Conservation (phyloP, 2,329 filamentous ascomycete genomes). For the Trichoderma polysporum region DNA sequence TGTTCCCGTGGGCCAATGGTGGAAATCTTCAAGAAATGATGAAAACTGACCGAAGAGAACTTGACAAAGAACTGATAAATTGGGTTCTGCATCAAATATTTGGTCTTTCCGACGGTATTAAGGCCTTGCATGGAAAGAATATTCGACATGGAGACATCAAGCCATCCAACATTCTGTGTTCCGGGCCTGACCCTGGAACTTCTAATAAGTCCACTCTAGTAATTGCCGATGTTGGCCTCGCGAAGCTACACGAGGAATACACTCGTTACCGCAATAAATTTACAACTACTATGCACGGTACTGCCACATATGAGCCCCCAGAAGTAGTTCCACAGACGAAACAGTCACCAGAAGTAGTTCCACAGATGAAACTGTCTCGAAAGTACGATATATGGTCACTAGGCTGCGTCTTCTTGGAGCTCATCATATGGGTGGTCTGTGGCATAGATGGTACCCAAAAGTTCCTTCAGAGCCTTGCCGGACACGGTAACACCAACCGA, state of each 20-base stretch:
- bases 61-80: not conserved
- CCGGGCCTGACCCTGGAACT: not conserved
- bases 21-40: not conserved
- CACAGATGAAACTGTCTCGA: not conserved
- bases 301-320: not conserved
- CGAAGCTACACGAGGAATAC: not conserved
- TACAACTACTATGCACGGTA: not conserved
- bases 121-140: not conserved
- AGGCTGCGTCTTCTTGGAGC: not conserved
- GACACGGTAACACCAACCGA: not conserved
- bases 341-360: too few species aligned
- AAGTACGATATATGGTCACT: not conserved
- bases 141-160: not conserved
- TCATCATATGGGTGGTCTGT: not conserved
- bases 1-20: constrained; percentile 1
- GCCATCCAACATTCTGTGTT: not conserved
- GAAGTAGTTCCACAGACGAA: not conserved
- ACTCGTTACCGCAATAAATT: not conserved
- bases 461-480: not conserved
- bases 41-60: not conserved
- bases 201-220: not conserved
- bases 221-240: not conserved
- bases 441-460: fast-evolving
- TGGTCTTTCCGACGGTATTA: not conserved
- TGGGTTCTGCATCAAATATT: not conserved